A percentile compares a stretch with the other conserved stretches of the same genome.
These are phyloP conservation scores for Thelonectria olida DNA, from an alignment of 2,329 filamentous ascomycete genomes.

Conservation along the genomic window DNA sequence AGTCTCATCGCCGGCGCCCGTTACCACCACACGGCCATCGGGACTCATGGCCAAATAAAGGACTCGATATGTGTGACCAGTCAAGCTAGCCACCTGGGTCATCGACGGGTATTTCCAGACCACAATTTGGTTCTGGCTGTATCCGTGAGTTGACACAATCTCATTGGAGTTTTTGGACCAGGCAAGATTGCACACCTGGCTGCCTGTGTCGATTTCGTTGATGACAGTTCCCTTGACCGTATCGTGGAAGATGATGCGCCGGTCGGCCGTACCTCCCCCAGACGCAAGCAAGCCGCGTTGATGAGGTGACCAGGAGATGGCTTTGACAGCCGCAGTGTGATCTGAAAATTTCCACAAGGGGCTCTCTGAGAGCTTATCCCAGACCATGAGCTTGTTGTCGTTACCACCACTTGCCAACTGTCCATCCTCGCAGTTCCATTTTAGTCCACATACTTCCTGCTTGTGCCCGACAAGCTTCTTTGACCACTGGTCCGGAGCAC, in stretches of 20 bases:
- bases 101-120: conserved; percentile 99
- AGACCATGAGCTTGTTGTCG: conserved; percentile 98
- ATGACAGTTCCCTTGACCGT: conserved; percentile 82
- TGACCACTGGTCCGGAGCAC: conserved; percentile 89
- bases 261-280: conserved; percentile 93
- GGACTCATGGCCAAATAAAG: conserved; percentile 98
- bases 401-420: conserved; percentile 96
- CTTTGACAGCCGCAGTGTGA: conserved; percentile 95
- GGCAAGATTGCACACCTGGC: conserved; percentile 97
- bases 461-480: conserved; percentile 92
- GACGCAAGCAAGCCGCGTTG: conserved; percentile 94
- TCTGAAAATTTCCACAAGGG: conserved; percentile 94
- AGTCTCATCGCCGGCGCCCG: conserved; percentile 95
- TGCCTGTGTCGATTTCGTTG: conserved; percentile 94
- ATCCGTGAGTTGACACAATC: conserved; percentile 95
- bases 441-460: conserved; percentile 95
- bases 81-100: conserved; percentile 94
- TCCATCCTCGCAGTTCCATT: conserved; percentile 96
- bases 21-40: conserved; percentile 92
- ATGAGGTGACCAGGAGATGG: conserved; percentile 97
- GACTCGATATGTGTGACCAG: conserved; percentile 95
- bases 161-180: conserved; percentile 99
- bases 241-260: conserved; percentile 98
- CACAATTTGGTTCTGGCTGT: conserved; percentile 97
- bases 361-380: conserved; percentile 94